Evolutionary conservation across 139 green algal genomes (phyloP).

Genomic region (Nannochloris sp.): DNA sequence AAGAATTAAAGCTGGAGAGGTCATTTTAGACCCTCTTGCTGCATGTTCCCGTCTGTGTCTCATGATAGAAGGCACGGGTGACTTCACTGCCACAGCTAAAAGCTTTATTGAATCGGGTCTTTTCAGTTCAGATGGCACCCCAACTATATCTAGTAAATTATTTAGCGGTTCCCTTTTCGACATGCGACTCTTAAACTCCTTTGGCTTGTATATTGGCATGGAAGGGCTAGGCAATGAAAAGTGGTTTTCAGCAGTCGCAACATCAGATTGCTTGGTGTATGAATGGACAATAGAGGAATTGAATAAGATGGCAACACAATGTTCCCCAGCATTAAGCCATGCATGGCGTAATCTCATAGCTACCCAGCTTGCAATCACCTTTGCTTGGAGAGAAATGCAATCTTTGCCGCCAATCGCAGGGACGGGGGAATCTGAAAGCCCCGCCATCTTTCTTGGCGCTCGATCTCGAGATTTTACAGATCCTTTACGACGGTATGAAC

Average conservation of each 20-base stretch:
- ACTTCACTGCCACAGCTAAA: background rate
- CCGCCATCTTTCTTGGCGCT: background rate
- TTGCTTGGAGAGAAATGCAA: background rate
- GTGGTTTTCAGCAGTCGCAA: background rate
- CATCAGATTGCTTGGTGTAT: constrained; percentile 25
- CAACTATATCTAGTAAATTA: background rate
- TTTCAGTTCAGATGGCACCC: background rate
- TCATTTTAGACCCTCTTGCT: background rate
- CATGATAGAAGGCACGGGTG: constrained; percentile 20
- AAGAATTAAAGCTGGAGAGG: background rate
- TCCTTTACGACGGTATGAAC: constrained; percentile 12
- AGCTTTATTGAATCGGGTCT: background rate
- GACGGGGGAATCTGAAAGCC: constrained; percentile 1
- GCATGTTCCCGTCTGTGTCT: constrained; percentile 1
- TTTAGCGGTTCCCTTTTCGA: constrained; percentile 10
- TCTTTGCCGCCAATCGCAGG: background rate
- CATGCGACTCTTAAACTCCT: constrained; percentile 3
- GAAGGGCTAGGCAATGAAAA: background rate
- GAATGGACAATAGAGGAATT: constrained; percentile 14
- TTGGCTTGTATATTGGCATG: constrained; percentile 24
- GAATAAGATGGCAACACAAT: constrained; percentile 5
- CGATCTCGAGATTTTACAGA: constrained; percentile 21
- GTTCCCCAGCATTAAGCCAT: constrained; percentile 8
- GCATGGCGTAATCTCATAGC: constrained; percentile 20
- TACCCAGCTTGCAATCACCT: constrained; percentile 3